These are phyloP conservation scores for Achlya hypogyna DNA, from an alignment of 352 stramenopile species.

Conservation along the genomic window DNA sequence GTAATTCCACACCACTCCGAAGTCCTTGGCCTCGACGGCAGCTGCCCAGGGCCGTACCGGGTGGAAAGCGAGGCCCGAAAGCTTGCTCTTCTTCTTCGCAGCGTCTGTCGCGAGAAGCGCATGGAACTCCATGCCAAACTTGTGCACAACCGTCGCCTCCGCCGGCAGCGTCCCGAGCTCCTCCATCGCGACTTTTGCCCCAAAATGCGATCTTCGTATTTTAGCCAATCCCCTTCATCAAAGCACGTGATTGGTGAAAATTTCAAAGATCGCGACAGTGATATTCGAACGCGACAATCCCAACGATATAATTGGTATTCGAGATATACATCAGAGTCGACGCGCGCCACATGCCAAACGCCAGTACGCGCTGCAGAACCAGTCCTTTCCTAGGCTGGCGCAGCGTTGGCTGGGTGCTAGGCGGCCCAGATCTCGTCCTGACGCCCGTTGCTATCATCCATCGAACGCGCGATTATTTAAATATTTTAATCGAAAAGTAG, in stretches of 20 bases:
- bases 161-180: slow-evolving; percentile 1
- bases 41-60: slow-evolving; percentile 56
- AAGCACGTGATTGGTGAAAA: background rate
- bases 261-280: background rate
- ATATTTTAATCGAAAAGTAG: background rate
- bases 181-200: background rate
- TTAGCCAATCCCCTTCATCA: background rate
- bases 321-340: too few relatives aligned
- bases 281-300: too few relatives aligned
- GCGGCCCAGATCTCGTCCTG: too few relatives aligned
- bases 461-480: too few relatives aligned
- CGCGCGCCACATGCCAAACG: too few relatives aligned
- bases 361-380: too few relatives aligned
- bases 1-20: slow-evolving; percentile 60
- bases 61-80: slow-evolving; percentile 58
- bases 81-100: slow-evolving; percentile 63
- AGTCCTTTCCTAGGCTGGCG: too few relatives aligned
- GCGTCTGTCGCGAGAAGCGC: slow-evolving; percentile 39
- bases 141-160: slow-evolving; percentile 3
- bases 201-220: background rate
- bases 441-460: too few relatives aligned
- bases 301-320: too few relatives aligned
- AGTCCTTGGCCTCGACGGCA: slow-evolving; percentile 51
- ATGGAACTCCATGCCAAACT: slow-evolving; percentile 42
- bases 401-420: too few relatives aligned